Evolutionary conservation across 371 early-diverging fungal species (phyloP).

Genomic region (Syncephalastrum contaminatum): DNA sequence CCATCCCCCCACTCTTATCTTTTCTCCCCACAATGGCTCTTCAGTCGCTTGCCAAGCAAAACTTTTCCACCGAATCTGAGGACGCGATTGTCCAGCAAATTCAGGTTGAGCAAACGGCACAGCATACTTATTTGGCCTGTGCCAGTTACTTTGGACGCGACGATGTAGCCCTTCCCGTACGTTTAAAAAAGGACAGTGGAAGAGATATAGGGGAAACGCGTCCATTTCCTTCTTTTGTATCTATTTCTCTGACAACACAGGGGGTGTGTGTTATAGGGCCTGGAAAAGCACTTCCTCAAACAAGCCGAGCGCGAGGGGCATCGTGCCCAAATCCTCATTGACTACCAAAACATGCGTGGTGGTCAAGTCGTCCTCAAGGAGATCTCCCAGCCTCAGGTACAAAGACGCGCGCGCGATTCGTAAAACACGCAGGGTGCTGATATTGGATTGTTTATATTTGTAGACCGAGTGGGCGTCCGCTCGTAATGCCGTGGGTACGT

Average conservation of each 20-base stretch:
- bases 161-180: slow-evolving; percentile 52
- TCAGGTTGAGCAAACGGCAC: slow-evolving; percentile 50
- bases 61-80: slow-evolving; percentile 54
- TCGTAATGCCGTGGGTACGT: slow-evolving; percentile 32
- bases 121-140: slow-evolving; percentile 52
- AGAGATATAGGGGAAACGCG: neutral
- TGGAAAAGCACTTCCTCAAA: slow-evolving; percentile 56
- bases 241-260: neutral
- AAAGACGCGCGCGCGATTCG: neutral
- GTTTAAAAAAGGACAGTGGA: neutral
- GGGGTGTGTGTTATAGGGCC: slow-evolving; percentile 29
- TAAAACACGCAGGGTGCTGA: neutral
- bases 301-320: slow-evolving; percentile 53
- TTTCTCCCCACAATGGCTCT: slow-evolving; percentile 8
- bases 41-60: slow-evolving; percentile 55
- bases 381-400: slow-evolving; percentile 38
- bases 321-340: slow-evolving; percentile 52
- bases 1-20: neutral
- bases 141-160: slow-evolving; percentile 54
- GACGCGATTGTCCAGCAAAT: slow-evolving; percentile 61
- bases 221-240: neutral
- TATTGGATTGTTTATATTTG: slow-evolving; percentile 5
- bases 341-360: slow-evolving; percentile 65
- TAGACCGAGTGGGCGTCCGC: slow-evolving; percentile 39
- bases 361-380: slow-evolving; percentile 44